Evolutionary conservation across 2,329 filamentous ascomycete species (phyloP).

Genomic region (Apiospora aurea): DNA sequence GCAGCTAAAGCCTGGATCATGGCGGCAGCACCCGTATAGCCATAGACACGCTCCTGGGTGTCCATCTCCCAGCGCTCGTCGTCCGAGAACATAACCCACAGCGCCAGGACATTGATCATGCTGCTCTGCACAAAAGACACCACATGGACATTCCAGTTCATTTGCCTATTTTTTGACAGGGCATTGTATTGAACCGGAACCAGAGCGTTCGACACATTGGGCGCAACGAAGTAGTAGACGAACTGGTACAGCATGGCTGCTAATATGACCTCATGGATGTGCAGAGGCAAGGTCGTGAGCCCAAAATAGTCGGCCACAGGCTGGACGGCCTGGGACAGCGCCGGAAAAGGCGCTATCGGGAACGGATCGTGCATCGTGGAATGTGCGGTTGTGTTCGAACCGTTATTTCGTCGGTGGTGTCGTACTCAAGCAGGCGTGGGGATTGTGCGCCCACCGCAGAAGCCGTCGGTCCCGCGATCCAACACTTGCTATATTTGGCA

Average conservation of each 20-base stretch:
- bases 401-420: neutral
- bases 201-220: conserved; percentile 66
- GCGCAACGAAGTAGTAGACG: conserved; percentile 72
- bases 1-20: conserved; percentile 79
- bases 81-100: conserved; percentile 76
- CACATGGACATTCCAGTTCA: conserved; percentile 88
- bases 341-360: conserved; percentile 66
- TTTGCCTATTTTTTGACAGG: conserved; percentile 67
- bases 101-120: conserved; percentile 74
- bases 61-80: conserved; percentile 71
- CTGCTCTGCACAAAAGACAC: conserved; percentile 82
- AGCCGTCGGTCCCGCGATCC: neutral
- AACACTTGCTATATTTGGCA: neutral
- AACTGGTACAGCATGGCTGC: conserved; percentile 73
- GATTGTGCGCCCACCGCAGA: conserved; percentile 4
- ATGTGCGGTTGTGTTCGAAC: neutral
- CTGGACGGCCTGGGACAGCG: conserved; percentile 62
- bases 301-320: conserved; percentile 69
- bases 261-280: conserved; percentile 78
- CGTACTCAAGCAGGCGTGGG: conserved; percentile 5
- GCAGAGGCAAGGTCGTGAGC: conserved; percentile 73
- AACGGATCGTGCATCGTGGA: conserved; percentile 77
- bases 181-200: conserved; percentile 69
- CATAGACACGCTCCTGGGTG: conserved; percentile 75
- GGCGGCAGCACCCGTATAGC: conserved; percentile 75